phyloP scores from a whole-genome alignment of 1,284 basidiomycete genomes.

The Cutaneotrichosporon spelunceum region DNA sequence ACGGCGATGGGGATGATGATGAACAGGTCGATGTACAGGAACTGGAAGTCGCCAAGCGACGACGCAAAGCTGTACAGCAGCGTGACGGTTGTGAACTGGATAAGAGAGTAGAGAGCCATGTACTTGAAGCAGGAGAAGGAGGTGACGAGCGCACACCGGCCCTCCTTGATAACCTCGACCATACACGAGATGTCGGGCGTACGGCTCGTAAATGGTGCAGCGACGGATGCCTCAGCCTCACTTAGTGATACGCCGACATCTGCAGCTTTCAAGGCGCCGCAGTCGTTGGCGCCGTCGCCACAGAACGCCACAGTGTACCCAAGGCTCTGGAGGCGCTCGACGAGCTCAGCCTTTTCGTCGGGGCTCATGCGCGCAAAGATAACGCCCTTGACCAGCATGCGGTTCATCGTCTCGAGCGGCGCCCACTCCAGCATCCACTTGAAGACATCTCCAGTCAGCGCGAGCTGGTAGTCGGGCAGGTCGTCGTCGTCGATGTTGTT shows the following conservation, averaged over 20 bases:
- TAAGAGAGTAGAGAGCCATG: slow-evolving; percentile 63
- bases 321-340: slow-evolving; percentile 86
- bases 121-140: slow-evolving; percentile 99
- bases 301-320: slow-evolving; percentile 98
- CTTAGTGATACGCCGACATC: slow-evolving; percentile 96
- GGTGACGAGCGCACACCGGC: slow-evolving; percentile 90
- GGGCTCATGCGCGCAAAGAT: slow-evolving; percentile 99
- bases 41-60: slow-evolving; percentile 92
- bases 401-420: slow-evolving; percentile 85
- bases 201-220: slow-evolving; percentile 93
- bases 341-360: slow-evolving; percentile 98
- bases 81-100: slow-evolving; percentile 68
- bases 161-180: slow-evolving; percentile 93
- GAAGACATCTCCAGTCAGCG: slow-evolving; percentile 95
- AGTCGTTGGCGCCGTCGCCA: slow-evolving; percentile 98
- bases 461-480: slow-evolving; percentile 76
- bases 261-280: slow-evolving; percentile 95
- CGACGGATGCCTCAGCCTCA: slow-evolving; percentile 98
- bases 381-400: slow-evolving; percentile 97
- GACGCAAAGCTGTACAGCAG: slow-evolving; percentile 94
- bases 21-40: slow-evolving; percentile 95
- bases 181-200: slow-evolving; percentile 95
- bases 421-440: slow-evolving; percentile 98
- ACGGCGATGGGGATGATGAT: slow-evolving; percentile 96
- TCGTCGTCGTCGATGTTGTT: slow-evolving; percentile 66